Percentiles rank a stretch among this genome's conserved stretches.
These are phyloP conservation scores for Cladosporium cucumerinum DNA, from an alignment of 2,329 filamentous ascomycete species.

Conservation along the genomic window DNA sequence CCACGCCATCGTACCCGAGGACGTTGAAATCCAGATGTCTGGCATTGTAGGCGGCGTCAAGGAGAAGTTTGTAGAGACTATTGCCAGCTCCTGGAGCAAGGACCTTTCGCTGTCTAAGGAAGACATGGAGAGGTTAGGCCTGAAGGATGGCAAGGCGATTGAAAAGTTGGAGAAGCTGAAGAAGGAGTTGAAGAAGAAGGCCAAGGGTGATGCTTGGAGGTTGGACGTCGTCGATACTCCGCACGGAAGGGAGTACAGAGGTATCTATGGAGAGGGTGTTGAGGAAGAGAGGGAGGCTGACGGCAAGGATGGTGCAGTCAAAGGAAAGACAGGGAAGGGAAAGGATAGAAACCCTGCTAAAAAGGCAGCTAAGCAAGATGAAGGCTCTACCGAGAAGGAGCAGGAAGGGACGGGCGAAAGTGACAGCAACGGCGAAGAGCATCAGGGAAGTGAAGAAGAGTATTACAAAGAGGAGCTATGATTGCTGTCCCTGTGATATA, in stretches of 20 bases:
- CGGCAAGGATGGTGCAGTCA: constrained; percentile 19
- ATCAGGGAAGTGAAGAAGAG: constrained; percentile 39
- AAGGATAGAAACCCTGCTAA: constrained; percentile 52
- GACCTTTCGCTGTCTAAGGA: constrained; percentile 28
- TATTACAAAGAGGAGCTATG: constrained; percentile 29
- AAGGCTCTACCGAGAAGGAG: constrained; percentile 35
- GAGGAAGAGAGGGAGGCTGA: constrained; percentile 46
- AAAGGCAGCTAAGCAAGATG: constrained; percentile 29
- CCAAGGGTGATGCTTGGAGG: constrained; percentile 71
- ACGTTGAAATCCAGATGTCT: constrained; percentile 54
- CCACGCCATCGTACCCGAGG: constrained; percentile 53
- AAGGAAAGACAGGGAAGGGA: constrained; percentile 26
- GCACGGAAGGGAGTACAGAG: constrained; percentile 63
- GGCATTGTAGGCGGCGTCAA: constrained; percentile 47
- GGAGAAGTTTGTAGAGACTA: constrained; percentile 52
- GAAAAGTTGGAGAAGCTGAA: constrained; percentile 67
- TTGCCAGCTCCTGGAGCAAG: constrained; percentile 57
- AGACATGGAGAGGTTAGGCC: constrained; percentile 57
- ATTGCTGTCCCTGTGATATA: neutral
- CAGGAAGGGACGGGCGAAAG: constrained; percentile 15
- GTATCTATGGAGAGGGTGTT: constrained; percentile 66
- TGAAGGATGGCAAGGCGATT: constrained; percentile 59
- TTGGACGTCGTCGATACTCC: constrained; percentile 73
- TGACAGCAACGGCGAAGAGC: constrained; percentile 14
- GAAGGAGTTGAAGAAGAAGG: constrained; percentile 64